Conservation (phyloP, 1,139 yeast species). For the Casaregolazyma suthepensis region DNA sequence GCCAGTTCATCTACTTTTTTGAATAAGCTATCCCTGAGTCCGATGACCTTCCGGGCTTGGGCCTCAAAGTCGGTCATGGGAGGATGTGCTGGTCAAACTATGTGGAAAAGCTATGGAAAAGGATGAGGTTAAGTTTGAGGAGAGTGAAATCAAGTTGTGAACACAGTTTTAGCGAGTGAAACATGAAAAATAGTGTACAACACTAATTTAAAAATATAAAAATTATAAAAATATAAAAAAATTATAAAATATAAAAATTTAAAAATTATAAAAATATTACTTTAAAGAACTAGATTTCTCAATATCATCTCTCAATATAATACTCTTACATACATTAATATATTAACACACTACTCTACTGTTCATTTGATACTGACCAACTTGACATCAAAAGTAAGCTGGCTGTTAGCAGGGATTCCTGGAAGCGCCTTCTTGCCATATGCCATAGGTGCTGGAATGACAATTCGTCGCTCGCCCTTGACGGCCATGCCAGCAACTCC, state of each 20-base stretch:
- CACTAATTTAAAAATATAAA: too few relatives aligned
- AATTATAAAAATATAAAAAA: not conserved
- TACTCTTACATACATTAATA: not conserved
- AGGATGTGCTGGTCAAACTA: not conserved
- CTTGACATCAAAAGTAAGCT: conserved; percentile 92
- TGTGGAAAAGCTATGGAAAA: not conserved
- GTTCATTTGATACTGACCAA: conserved; percentile 76
- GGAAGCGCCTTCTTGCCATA: conserved; percentile 93
- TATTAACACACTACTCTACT: not conserved
- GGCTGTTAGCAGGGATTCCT: conserved; percentile 96
- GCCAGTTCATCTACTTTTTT: conserved; percentile 18
- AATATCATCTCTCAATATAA: too few relatives aligned
- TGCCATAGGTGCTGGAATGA: conserved; percentile 93
- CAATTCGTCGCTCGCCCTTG: conserved; percentile 98
- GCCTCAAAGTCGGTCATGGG: conserved; percentile 2
- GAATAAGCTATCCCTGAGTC: conserved; percentile 20
- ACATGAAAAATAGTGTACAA: too few relatives aligned
- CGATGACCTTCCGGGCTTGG: conserved; percentile 20
- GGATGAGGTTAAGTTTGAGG: not conserved
- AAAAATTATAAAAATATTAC: too few relatives aligned
- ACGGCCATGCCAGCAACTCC: conserved; percentile 99
- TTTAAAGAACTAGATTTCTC: too few relatives aligned
- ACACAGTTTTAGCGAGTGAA: too few relatives aligned
- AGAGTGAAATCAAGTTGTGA: not conserved
- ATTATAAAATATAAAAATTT: too few relatives aligned